These are phyloP conservation scores for Umbelopsis ramanniana DNA, from an alignment of 192 early-diverging fungal species.

Conservation along the genomic window DNA sequence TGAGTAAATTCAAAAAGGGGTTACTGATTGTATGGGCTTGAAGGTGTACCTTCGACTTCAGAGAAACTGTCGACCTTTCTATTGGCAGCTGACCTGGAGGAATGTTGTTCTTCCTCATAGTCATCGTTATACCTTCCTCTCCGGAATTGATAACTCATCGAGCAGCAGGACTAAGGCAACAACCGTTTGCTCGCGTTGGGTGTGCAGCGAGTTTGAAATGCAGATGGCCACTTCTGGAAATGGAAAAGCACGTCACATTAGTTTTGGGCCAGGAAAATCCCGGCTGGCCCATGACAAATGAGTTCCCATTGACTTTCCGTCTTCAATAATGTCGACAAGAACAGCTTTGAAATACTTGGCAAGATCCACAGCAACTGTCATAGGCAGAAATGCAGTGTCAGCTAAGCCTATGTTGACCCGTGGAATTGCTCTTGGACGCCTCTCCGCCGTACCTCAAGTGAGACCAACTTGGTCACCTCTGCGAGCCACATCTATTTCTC, in stretches of 20 bases:
- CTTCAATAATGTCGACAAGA: conserved; percentile 10
- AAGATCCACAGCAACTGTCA: conserved; percentile 1
- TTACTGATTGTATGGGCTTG: no score
- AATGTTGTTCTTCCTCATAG: conserved; percentile 15
- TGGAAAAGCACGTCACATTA: conserved; percentile 13
- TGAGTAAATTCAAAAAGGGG: not conserved
- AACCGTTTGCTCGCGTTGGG: conserved; percentile 4
- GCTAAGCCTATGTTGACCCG: not conserved
- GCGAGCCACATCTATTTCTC: not conserved
- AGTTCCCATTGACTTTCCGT: not conserved
- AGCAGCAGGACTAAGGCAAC: not conserved
- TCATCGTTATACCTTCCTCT: conserved; percentile 14
- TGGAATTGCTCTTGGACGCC: conserved; percentile 8
- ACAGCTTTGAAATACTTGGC: conserved; percentile 8
- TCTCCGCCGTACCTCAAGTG: not conserved
- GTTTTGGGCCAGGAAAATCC: not conserved
- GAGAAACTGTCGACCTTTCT: conserved; percentile 29
- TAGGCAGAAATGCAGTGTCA: not conserved
- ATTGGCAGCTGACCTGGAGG: not conserved
- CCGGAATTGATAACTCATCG: conserved; percentile 18
- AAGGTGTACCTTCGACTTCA: conserved; percentile 33
- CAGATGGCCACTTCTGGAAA: not conserved
- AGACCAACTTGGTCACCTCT: not conserved
- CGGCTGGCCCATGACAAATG: conserved; percentile 10
- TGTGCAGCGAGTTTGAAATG: not conserved